Evolutionary conservation across 805 yeast genomes (phyloP), one percentile per base, ranked within the genome.

Genomic region (Starmerella powellii): DNA sequence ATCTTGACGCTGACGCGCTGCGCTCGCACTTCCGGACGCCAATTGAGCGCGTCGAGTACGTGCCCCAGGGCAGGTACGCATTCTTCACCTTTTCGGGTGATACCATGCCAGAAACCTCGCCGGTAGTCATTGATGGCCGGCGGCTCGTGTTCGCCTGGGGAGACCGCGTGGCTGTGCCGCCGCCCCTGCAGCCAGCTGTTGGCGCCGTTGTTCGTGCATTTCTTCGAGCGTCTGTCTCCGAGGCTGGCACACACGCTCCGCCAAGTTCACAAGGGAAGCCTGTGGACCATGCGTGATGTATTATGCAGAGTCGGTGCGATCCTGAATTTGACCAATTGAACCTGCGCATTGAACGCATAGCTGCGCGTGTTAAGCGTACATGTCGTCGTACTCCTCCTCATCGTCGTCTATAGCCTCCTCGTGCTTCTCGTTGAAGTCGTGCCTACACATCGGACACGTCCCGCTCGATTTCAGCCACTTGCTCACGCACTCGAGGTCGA

Each of bases 401-500:
- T 74, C 75, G 17, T 68, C 81, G 40, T 74, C 77, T 10, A 72
- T 72, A 17, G 52, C 61, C 58, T 63, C 72, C 64, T 63, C 18
- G 5, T 13, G 19, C n/a, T 16, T 15, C n/a, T 8, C 27, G 17
- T 72, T 58, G 20, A 87, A 73, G 55, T 85, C 78, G 46, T 71
- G 74, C 49, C 97, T 68, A 57, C 96, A 88, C 54, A 88, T 60
- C 0, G 97, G 97, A 56, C 97, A 87, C 3, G 66, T 64, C 10
- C 65, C 49, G 41, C 60, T 58, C 37, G 76, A 65, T 48, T 74
- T 73, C 40, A 88, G 66, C 97, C 97, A 87, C 0, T 94, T 91
- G 0, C 80, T 79, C 30, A 88, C 76, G 58, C 96, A 87, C 51
- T 88, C 96, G 49, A 86, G 65, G 57, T 87, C 97, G 60, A 82